Base-by-base conservation (phyloP, 2,329 filamentous ascomycete species). In the Saccharata proteae region DNA sequence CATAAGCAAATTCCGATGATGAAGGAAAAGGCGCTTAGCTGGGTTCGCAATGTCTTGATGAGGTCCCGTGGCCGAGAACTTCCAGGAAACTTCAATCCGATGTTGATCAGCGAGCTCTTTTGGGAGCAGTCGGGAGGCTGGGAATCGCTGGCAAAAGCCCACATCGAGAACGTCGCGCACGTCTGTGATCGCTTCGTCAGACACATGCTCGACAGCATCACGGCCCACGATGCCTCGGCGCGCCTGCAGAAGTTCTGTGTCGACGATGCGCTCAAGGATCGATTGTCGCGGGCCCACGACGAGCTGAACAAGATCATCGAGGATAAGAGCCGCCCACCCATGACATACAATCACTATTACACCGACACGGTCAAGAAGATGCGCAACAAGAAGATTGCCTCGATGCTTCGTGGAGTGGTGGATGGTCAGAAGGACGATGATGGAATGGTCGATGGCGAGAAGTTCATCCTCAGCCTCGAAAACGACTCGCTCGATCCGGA, bases 21-120 rank as follows among this genome's bases (percentile, higher is more conserved):
- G 0, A 52, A 57, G 25, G 35, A 47, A 7, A 45, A 59, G 6
- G 64, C 57, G 25, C 46, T 70, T 3, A 25, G 46, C 0, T 54
- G 62, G 38, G 57, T 65, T 3, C 32, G 52, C 23, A 37, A 46
- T 0, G 49, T 60, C 3, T 49, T 71, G 30, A 39, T 47, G 15
- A 54, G 53, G 21, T 62, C 49, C 4, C 57, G 71, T 16, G 67
- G 64, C 1, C 52, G 64, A 4, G 76, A 80, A 43, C 50, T 80
- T 0, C 69, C 71, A 0, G 71, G 74, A 0, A 70, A 59, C 0
- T 77, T 73, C 47, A 75, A 75, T 37, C 66, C 74, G 0, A 45
- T 71, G 32, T 53, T 79, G 7, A 61, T 80, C 1, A 54, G 57
- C 0, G 66, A 77, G 14, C 46, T 81, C 0, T 80, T 80, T 43